Evolutionary conservation across 768 basidiomycete species (phyloP).

Genomic region (Hydnum rufescens): DNA sequence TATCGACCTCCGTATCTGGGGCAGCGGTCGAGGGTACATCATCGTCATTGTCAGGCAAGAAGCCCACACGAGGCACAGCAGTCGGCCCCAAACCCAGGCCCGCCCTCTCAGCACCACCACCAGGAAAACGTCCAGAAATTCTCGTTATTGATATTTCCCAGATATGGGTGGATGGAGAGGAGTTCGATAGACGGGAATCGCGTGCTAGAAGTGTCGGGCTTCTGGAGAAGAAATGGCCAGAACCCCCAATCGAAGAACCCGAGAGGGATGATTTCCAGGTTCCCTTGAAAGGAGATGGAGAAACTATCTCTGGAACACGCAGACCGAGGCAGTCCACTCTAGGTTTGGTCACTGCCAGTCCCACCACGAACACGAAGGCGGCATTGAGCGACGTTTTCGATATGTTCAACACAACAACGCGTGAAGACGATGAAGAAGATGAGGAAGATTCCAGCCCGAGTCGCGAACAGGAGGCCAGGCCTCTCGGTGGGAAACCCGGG

Average conservation of each 20-base stretch:
- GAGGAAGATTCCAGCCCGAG: constrained; percentile 11
- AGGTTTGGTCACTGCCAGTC: constrained; percentile 49
- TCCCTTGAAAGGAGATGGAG: constrained; percentile 42
- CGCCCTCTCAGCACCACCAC: background rate
- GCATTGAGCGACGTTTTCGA: constrained; percentile 86
- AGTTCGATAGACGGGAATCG: constrained; percentile 74
- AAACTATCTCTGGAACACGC: constrained; percentile 17
- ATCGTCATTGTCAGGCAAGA: too few relatives aligned
- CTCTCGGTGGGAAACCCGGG: background rate
- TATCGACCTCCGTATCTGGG: too few relatives aligned
- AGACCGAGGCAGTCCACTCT: constrained; percentile 17
- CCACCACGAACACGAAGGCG: constrained; percentile 88
- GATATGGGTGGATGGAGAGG: constrained; percentile 53
- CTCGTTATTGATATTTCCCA: constrained; percentile 46
- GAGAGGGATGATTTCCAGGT: constrained; percentile 23
- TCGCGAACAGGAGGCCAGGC: background rate
- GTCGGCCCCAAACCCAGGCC: background rate
- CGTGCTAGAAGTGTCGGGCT: constrained; percentile 67
- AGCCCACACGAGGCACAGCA: too few relatives aligned
- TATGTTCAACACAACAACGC: constrained; percentile 61
- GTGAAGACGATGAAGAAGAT: constrained; percentile 38
- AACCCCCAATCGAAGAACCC: constrained; percentile 24
- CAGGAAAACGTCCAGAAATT: constrained; percentile 50
- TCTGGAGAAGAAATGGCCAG: constrained; percentile 69
- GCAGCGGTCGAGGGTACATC: too few relatives aligned